Evolutionary conservation across 73 alveolate genomes (phyloP), one percentile per base, ranked within the genome.

Genomic region (Paramecium primaurelia): DNA sequence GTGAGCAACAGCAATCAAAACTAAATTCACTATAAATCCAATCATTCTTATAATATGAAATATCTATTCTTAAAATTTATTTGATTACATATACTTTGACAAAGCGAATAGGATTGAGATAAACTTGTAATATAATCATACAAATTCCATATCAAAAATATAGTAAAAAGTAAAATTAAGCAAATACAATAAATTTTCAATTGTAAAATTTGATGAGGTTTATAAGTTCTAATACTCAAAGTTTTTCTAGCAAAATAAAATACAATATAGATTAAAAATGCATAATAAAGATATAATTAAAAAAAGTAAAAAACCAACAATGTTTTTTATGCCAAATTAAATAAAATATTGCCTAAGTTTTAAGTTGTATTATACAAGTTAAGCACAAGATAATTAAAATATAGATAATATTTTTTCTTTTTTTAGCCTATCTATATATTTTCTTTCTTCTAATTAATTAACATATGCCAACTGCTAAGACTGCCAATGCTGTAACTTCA

Each of bases 31-130:
- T 3, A 80, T 34, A 80, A 80, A 80, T 8, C 91, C 91, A 22
- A 80, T 36, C 71, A 80, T 44, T 44, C 91, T 34, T 8, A 80
- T 80, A 4, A 80, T 80, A 80, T 80, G 91, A 42, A 80, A 80
- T 80, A 80, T 80, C 58, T 80, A 42, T 80, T 49, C 91, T 80
- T 37, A 26, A 25, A 32, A 34, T 34, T 42, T 80, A 80, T 45
- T 80, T 25, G 26, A 12, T 32, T 80, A 22, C 75, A 42, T 80
- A 32, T 44, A 80, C 91, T 44, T 80, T 44, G 18, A 64, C 73
- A 80, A 26, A 42, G 44, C 22, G 30, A 26, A 42, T 80, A 40
- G 18, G 40, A 18, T 4, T 44, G 3, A 0, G 18, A 8, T 10
- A 45, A 42, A 45, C 16, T 26, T 22, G 28, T 22, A 7, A 73